Conservation (phyloP, 441 rosid genomes). For the Euphorbia schlechtendalii region DNA sequence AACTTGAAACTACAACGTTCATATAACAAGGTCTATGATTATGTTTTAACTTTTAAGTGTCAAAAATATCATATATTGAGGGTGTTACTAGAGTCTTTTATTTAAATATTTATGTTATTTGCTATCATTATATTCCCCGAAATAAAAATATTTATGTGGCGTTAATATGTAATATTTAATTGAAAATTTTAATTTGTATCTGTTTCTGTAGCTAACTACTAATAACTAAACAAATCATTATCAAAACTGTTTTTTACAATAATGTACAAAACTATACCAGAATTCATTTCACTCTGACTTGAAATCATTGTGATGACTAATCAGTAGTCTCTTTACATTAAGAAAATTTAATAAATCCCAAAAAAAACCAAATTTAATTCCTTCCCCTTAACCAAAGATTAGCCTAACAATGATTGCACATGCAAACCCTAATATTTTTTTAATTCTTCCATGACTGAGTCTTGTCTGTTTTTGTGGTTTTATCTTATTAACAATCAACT, state of each 20-base stretch:
- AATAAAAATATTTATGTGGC: too few species aligned
- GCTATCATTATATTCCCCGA: too few species aligned
- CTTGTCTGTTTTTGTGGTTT: not conserved
- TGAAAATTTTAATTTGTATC: too few species aligned
- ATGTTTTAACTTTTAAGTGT: too few species aligned
- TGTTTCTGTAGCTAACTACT: not conserved
- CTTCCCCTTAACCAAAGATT: conserved; percentile 23
- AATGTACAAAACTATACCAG: conserved; percentile 17
- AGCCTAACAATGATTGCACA: conserved; percentile 40
- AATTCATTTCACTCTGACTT: conserved; percentile 13
- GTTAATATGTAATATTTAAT: too few species aligned
- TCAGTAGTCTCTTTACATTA: not conserved
- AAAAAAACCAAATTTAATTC: conserved; percentile 2
- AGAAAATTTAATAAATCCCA: too few species aligned
- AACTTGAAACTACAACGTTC: too few species aligned
- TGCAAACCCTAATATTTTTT: conserved; percentile 19
- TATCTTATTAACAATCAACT: not conserved
- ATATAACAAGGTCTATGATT: too few species aligned
- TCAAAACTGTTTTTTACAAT: not conserved
- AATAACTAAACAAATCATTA: not conserved
- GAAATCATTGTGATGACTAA: not conserved
- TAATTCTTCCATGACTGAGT: conserved; percentile 2
- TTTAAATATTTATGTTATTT: too few species aligned
- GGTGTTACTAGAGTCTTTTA: too few species aligned
- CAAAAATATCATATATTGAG: too few species aligned